Base-by-base conservation (phyloP, 2,329 filamentous ascomycete species). In the Juglanconis oblonga region DNA sequence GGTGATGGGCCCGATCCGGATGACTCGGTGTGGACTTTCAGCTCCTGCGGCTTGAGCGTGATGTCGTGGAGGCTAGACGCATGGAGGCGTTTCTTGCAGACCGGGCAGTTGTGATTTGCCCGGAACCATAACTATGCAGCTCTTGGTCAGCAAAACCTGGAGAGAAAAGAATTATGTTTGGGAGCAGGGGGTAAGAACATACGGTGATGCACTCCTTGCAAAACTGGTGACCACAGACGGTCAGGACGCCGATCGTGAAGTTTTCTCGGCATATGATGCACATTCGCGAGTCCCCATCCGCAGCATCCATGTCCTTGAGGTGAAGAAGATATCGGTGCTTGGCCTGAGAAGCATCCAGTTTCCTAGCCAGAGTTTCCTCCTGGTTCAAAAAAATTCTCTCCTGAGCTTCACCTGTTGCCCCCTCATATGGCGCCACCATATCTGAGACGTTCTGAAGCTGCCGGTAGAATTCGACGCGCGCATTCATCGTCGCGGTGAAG, bases 381-480 rank as follows among this genome's bases (percentile, higher is more conserved):
- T 75, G 66, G 2, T 74, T 66, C 7, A 78, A 74, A 1, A 70
- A 67, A 8, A 71, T 66, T 42, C 80, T 78, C 24, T 85, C 75
- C 6, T 66, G 68, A 10, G 76, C 71, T 48, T 89, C 82, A 10
- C 88, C 77, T 2, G 77, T 78, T 11, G 84, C 68, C 10, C 88
- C 87, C 59, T 92, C 87, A 58, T 90, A 90, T 1, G 89, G 87
- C 5, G 85, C 83, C 0, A 98, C 91, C 17, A 86, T 91, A 70
- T 98, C 94, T 0, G 93, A 97, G n/a, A 98, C 87, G 32, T 86
- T 84, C 70, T 98, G 95, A 10, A 98, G 80, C 69, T 97, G 92
- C 5, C 89, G 87, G 70, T 98, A 98, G 70, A 92, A 98, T 59
- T 95, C 92, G 0, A 97, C 76, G 13, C 95, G 87, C 42, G 87